Conservation (phyloP, 2,329 filamentous ascomycete species). For the Ceratocystis ficicola region DNA sequence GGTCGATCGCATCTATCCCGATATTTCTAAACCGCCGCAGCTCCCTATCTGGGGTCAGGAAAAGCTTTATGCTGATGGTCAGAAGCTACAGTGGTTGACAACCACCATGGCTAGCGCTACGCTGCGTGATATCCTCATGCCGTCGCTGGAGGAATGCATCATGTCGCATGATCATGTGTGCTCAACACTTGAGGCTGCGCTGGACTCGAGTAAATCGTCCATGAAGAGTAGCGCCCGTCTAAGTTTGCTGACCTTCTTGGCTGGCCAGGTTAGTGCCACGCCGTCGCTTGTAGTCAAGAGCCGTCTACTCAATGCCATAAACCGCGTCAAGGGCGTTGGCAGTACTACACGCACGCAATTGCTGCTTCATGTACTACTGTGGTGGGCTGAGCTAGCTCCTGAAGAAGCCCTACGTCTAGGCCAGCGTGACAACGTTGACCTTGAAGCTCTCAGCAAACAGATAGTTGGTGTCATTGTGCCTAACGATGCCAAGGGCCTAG, state of each 20-base stretch:
- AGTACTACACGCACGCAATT: conserved; percentile 56
- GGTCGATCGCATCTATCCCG: conserved; percentile 40
- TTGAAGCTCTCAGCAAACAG: conserved; percentile 32
- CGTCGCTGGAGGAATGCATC: conserved; percentile 71
- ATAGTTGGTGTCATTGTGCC: conserved; percentile 43
- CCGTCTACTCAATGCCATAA: conserved; percentile 58
- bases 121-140: conserved; percentile 54
- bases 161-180: conserved; percentile 63
- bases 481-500: conserved; percentile 41
- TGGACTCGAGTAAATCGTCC: conserved; percentile 36
- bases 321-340: conserved; percentile 60
- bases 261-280: conserved; percentile 57
- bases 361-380: conserved; percentile 60
- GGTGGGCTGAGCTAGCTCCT: conserved; percentile 50
- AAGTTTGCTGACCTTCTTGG: conserved; percentile 58
- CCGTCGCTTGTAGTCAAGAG: conserved; percentile 59
- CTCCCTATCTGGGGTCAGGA: conserved; percentile 47
- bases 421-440: conserved; percentile 34
- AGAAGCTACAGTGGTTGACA: conserved; percentile 46
- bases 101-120: conserved; percentile 47
- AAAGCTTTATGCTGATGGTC: conserved; percentile 50
- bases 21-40: conserved; percentile 29
- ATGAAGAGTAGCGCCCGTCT: conserved; percentile 50
- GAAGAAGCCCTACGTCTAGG: conserved; percentile 38
- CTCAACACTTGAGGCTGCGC: conserved; percentile 41